Base-by-base conservation (phyloP, 2,329 filamentous ascomycete species). In the Penicillium sp. region DNA sequence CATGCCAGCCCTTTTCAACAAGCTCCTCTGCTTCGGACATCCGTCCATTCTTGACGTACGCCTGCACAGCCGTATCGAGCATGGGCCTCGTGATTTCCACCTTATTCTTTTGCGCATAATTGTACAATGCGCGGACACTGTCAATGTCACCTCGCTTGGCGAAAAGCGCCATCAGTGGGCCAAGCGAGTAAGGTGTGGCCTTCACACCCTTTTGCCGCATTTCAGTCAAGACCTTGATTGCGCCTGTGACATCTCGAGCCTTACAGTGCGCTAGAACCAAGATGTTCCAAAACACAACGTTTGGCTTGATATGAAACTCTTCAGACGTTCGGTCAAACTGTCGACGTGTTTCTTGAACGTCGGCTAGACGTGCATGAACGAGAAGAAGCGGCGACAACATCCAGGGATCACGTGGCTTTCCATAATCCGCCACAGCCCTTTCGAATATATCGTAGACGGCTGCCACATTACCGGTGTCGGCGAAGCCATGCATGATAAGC, bases 101-200 rank as follows among this genome's bases (percentile, higher is more conserved):
- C 0, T 71, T 63, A 2, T 73, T 64, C n/a, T 77, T 63, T 51
- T 82, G 78, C 12, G 87, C 86, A 49, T 81, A 74, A 27, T 77
- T 75, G 57, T 87, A 82, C 13, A 95, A 69, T 18, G 83, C 76
- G 19, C 86, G 74, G 1, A 87, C 83, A 44, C 80, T 80, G 18
- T 85, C 80, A 1, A 91, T 70, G 64, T 96, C 90, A 18, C 91
- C 90, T 57, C 82, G 79, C 12, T 76, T 77, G 13, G 84, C 84
- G 42, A 82, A 81, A 60, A 95, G 76, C 19, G 81, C 78, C 80
- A 95, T 87, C 54, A 95, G 72, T 4, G 84, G 86, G 3, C 80
- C 82, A 60, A 89, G 89, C 0, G 84, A 87, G 59, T 81, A 77
- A 0, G 72, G 62, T 64, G 88, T 80, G 0, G 87, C 84, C 18